Evolutionary conservation across 2,329 filamentous ascomycete genomes (phyloP).

Genomic region (Phaeoacremonium minimum): DNA sequence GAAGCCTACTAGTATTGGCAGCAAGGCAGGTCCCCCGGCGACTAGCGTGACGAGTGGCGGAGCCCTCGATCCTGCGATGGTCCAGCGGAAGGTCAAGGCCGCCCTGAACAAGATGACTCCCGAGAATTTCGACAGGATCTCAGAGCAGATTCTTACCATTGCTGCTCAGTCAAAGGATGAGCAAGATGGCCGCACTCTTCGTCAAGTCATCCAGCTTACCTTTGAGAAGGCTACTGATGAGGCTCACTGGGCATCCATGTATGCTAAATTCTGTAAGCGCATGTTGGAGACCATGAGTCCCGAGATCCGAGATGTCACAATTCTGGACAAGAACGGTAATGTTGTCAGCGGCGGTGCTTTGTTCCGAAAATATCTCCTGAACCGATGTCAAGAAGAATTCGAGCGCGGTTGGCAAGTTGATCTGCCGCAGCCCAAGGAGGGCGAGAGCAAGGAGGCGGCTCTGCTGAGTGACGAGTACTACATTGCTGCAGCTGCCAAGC

Average conservation of each 20-base stretch:
- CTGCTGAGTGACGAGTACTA: constrained; percentile 98
- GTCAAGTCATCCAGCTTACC: constrained; percentile 97
- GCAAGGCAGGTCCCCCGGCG: constrained; percentile 28
- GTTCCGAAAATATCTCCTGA: constrained; percentile 98
- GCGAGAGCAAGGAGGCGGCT: constrained; percentile 63
- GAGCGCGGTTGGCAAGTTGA: constrained; percentile 96
- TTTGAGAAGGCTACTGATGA: constrained; percentile 99
- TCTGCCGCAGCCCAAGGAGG: constrained; percentile 71
- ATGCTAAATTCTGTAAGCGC: constrained; percentile 95
- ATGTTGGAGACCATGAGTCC: constrained; percentile 95
- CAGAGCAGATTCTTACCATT: constrained; percentile 88
- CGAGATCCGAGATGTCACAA: constrained; percentile 92
- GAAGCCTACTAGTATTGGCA: constrained; percentile 75
- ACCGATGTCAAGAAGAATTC: constrained; percentile 97
- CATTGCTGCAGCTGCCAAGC: constrained; percentile 85
- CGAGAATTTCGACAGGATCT: constrained; percentile 96
- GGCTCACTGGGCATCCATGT: constrained; percentile 98
- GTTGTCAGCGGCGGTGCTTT: constrained; percentile 88
- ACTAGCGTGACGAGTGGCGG: constrained; percentile 42
- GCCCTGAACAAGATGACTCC: constrained; percentile 99
- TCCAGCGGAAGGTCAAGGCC: constrained; percentile 98
- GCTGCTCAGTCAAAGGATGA: constrained; percentile 95
- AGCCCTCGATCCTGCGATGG: constrained; percentile 82
- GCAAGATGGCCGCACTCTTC: constrained; percentile 85
- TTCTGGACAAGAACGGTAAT: constrained; percentile 83